These are phyloP conservation scores for Ceratocystiopsis brevicomis DNA, from an alignment of 2,329 filamentous ascomycete species.

Conservation along the genomic window DNA sequence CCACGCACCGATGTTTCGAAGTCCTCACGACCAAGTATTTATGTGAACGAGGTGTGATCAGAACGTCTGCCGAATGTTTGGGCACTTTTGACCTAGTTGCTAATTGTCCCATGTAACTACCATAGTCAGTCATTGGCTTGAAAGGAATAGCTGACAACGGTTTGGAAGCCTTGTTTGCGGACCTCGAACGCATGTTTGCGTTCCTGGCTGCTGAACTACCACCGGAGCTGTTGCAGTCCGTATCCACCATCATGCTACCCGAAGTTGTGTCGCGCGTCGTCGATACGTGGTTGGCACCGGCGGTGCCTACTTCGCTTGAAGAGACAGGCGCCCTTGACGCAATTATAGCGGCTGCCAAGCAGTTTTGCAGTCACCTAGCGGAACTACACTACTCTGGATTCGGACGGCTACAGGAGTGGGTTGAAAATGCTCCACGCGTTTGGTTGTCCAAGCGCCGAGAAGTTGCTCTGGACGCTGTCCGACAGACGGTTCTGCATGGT, in stretches of 20 bases:
- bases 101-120: background rate
- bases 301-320: slow-evolving; percentile 55
- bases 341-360: slow-evolving; percentile 42
- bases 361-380: slow-evolving; percentile 46
- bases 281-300: slow-evolving; percentile 52
- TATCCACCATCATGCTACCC: slow-evolving; percentile 54
- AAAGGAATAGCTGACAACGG: slow-evolving; percentile 24
- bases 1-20: slow-evolving; percentile 34
- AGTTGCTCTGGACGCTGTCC: slow-evolving; percentile 54
- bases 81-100: no score
- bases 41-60: slow-evolving; percentile 20
- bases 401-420: slow-evolving; percentile 57
- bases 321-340: slow-evolving; percentile 54
- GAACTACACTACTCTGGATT: slow-evolving; percentile 42
- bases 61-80: no score
- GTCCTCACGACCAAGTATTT: slow-evolving; percentile 20
- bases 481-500: slow-evolving; percentile 44
- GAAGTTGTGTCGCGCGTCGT: slow-evolving; percentile 50
- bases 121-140: slow-evolving; percentile 21
- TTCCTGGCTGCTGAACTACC: slow-evolving; percentile 36
- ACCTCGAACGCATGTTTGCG: slow-evolving; percentile 30
- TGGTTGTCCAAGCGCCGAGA: slow-evolving; percentile 80
- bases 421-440: slow-evolving; percentile 55
- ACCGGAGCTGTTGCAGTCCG: slow-evolving; percentile 31
- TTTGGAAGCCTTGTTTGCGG: slow-evolving; percentile 31